Evolutionary conservation across 441 rosid species (phyloP).

Genomic region (Melastoma candidum): DNA sequence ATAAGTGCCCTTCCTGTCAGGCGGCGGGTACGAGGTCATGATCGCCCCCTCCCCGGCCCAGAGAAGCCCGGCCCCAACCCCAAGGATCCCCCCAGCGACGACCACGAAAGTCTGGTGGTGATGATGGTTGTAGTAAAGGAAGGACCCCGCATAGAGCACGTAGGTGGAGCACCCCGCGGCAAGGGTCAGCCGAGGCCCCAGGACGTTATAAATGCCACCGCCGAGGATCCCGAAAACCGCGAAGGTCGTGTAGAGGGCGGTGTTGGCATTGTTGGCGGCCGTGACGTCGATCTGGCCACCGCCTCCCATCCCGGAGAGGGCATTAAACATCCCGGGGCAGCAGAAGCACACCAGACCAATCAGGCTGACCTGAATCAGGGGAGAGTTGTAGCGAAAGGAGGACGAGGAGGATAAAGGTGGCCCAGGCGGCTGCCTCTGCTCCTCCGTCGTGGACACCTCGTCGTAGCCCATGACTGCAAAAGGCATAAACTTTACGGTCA

Average conservation of each 20-base stretch:
- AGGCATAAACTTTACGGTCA: too few relatives aligned
- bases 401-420: conserved; percentile 5
- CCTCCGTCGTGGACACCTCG: too few relatives aligned
- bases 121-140: conserved; percentile 77
- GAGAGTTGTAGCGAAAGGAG: conserved; percentile 60
- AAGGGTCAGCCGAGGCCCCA: conserved; percentile 78
- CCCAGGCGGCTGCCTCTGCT: background rate
- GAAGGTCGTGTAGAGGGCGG: conserved; percentile 87
- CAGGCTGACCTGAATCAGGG: conserved; percentile 52
- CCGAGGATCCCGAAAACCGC: conserved; percentile 74
- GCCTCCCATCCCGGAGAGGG: conserved; percentile 93
- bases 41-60: conserved; percentile 96
- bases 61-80: conserved; percentile 78
- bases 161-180: conserved; percentile 75
- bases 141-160: conserved; percentile 72
- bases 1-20: conserved; percentile 65
- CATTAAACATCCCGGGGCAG: conserved; percentile 95
- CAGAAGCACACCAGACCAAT: conserved; percentile 91
- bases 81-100: conserved; percentile 64
- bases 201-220: conserved; percentile 80
- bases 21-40: conserved; percentile 87
- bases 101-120: conserved; percentile 58
- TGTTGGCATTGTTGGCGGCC: conserved; percentile 84
- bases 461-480: too few relatives aligned
- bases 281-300: conserved; percentile 76